Base-by-base conservation (phyloP, 768 basidiomycete genomes). In the Collybia mongolica region DNA sequence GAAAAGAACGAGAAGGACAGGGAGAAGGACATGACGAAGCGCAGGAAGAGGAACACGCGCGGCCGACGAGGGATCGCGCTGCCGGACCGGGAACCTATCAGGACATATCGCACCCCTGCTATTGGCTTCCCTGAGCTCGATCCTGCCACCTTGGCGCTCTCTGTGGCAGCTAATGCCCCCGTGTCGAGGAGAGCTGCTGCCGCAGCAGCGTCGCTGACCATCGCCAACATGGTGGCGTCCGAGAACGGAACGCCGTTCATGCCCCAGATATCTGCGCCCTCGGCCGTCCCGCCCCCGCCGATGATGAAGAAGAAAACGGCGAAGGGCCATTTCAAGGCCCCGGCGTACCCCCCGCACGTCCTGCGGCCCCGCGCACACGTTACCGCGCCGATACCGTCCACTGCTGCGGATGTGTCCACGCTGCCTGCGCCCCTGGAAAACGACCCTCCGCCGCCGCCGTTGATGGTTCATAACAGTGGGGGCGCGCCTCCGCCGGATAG, bases 81-180 rank as follows among this genome's bases (percentile, higher is more conserved):
- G 20, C 95, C 97, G 0, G 97, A 99, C 63, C 85, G 96, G 39
- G 96, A 99, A 52, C 88, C 93, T 2, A 80, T 90, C 63, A 79
- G 92, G 67, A 98, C 97, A 5, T 90, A 88, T 69, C 86, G 97
- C 29, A 95, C 95, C 0, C 87, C 92, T 6, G 90, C 88, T 6
- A 82, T 90, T 48, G 90, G 89, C 22, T 91, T 86, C 77, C 92
- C 87, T 3, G 90, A 87, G 61, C 72, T 86, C 49, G 87, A 88
- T 59, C 70, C 88, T 45, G 81, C 86, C 6, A 83, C 83, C 0
- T 71, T 89, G 37, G 88, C 88, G 0, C 65, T 83, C 6, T 84
- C 81, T 1, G 80, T 76, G 14, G 82, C 85, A 0, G 81, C 82
- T 3, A 81, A 74, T 47, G 84, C 84, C 1, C 87, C 88, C 0